Evolutionary conservation across 2,329 filamentous ascomycete species (phyloP).

Genomic region (Penicillium sp.): DNA sequence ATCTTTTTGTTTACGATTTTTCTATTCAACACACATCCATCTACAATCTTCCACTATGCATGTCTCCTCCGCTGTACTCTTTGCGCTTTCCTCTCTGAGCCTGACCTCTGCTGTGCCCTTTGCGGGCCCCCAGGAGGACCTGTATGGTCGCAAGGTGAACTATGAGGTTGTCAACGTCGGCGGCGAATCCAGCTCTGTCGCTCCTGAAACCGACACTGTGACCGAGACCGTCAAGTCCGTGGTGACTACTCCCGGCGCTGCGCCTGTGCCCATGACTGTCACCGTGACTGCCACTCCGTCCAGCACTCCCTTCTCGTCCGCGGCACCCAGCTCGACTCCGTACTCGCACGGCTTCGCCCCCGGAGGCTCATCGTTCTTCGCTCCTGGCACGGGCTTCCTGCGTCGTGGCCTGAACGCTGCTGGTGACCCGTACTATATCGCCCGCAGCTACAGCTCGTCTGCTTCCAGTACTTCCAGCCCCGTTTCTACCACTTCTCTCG

Average conservation of each 20-base stretch:
- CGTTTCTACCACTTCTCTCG: constrained; percentile 7
- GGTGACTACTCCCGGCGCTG: constrained; percentile 14
- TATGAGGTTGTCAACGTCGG: constrained; percentile 35
- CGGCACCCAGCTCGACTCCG: constrained; percentile 12
- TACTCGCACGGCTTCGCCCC: constrained; percentile 7
- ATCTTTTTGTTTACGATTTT: neutral
- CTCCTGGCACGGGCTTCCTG: constrained; percentile 13
- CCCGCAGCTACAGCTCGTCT: constrained; percentile 10
- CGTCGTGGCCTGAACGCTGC: constrained; percentile 18
- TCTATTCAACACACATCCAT: neutral
- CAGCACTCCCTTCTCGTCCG: constrained; percentile 3
- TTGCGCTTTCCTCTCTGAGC: constrained; percentile 27
- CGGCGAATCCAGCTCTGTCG: constrained; percentile 17
- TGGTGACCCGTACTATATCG: constrained; percentile 15
- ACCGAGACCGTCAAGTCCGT: constrained; percentile 17
- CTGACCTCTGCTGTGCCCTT: constrained; percentile 29
- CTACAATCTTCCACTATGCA: constrained; percentile 24
- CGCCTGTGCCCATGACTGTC: constrained; percentile 6
- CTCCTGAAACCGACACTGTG: constrained; percentile 19
- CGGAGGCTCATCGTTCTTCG: constrained; percentile 14
- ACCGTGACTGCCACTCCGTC: constrained; percentile 21
- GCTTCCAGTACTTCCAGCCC: constrained; percentile 3
- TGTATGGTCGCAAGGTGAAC: constrained; percentile 22
- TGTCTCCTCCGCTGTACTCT: constrained; percentile 23
- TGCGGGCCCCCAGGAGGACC: constrained; percentile 17